phyloP scores from a whole-genome alignment of 2,329 filamentous ascomycete genomes.

The Colletotrichum horii region DNA sequence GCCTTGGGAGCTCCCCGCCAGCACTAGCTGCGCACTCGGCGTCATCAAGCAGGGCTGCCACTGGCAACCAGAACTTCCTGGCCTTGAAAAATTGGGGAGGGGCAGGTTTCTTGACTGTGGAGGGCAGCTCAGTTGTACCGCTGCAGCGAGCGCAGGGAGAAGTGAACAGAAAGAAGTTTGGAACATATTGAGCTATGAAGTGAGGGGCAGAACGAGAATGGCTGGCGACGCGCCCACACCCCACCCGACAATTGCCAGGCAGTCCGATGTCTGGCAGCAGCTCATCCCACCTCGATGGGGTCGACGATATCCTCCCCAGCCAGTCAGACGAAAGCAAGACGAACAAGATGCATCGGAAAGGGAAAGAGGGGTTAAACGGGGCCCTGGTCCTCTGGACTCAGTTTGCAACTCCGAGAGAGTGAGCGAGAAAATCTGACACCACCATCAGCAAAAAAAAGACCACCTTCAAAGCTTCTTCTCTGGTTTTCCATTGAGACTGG shows the following conservation, averaged over 20 bases:
- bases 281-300: background rate
- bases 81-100: background rate
- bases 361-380: background rate
- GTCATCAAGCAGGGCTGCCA: conserved; percentile 15
- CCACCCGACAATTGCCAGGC: background rate
- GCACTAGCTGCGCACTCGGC: background rate
- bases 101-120: background rate
- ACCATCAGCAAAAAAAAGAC: background rate
- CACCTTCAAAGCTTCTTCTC: background rate
- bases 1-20: conserved; percentile 2
- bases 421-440: background rate
- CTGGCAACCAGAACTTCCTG: background rate
- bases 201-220: background rate
- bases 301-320: background rate
- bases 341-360: background rate
- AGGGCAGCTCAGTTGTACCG: background rate
- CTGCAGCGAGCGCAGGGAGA: conserved; percentile 4
- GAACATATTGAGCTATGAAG: background rate
- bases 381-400: background rate
- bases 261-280: background rate
- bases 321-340: background rate
- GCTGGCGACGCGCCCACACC: background rate
- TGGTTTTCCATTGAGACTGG: background rate
- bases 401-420: background rate
- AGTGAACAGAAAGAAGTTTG: background rate